Percentiles rank a stretch among this genome's conserved stretches.
These are phyloP conservation scores for Penicillium sp. DNA, from an alignment of 2,329 filamentous ascomycete genomes.

Conservation along the genomic window DNA sequence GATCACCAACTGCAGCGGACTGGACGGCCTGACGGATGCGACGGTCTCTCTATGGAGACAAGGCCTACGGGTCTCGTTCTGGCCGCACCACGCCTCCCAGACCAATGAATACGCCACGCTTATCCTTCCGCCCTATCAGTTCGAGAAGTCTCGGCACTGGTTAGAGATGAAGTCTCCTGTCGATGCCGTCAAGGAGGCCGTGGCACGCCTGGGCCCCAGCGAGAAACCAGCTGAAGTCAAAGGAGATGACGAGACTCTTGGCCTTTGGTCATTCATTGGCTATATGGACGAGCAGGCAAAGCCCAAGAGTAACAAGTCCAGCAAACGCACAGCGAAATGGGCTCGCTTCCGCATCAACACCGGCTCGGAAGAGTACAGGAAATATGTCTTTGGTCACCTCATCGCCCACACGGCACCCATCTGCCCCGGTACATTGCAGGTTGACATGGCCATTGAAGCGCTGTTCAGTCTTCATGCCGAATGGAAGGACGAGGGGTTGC, in stretches of 20 bases:
- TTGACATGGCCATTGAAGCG: conserved; percentile 39
- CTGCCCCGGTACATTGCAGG: conserved; percentile 43
- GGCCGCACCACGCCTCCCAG: conserved; percentile 41
- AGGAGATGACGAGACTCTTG: background rate
- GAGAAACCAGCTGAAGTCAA: background rate
- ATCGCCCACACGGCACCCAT: conserved; percentile 45
- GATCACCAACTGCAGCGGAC: conserved; percentile 9
- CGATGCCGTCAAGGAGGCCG: background rate
- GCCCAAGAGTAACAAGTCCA: background rate
- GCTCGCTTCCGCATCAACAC: conserved; percentile 49
- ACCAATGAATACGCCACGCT: conserved; percentile 26
- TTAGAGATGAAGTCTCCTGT: conserved; percentile 31
- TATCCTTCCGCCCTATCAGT: conserved; percentile 48
- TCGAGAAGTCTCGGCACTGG: conserved; percentile 46
- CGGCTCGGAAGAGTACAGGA: conserved; percentile 34
- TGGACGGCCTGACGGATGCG: conserved; percentile 26
- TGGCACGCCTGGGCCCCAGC: background rate
- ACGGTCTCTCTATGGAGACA: conserved; percentile 45
- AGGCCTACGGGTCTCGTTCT: conserved; percentile 41
- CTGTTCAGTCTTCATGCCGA: conserved; percentile 35
- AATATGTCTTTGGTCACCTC: conserved; percentile 41
- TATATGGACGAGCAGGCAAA: conserved; percentile 8
- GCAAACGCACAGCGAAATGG: background rate
- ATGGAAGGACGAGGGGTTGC: conserved; percentile 9
- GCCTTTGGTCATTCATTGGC: conserved; percentile 6